Base-by-base conservation (phyloP, 2,329 filamentous ascomycete genomes). In the Venturiaceae sp. region DNA sequence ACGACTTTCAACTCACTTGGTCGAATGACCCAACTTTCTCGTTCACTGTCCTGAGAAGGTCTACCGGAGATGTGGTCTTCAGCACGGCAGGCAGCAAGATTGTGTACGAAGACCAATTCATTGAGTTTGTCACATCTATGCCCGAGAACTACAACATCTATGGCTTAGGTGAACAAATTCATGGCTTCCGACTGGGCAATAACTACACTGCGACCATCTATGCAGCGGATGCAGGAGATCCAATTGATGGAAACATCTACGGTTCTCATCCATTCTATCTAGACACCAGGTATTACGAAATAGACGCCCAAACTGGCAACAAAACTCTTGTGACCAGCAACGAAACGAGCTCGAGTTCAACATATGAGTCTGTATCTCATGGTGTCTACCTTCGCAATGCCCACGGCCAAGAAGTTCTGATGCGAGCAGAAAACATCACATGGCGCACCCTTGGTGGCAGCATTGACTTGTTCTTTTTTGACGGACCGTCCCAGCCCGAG, bases 381-480 rank as follows among this genome's bases (percentile, higher is more conserved):
- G 89, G 88, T 30, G 83, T 92, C 1, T 92, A 88, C 67, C 75
- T 88, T 19, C 81, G 90, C 36, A 94, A 92, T 67, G 80, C 85
- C 1, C 89, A 94, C 67, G 85, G 83, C 1, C 86, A 90, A 69
- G 89, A 94, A 63, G 74, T 90, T 7, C 71, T 90, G 2, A 75
- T 92, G 61, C 75, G 77, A 16, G 76, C 84, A 0, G 76, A 80
- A 1, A 83, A 82, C 61, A 77, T 92, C 60, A 90, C 86, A 0
- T 91, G 86, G 86, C 79, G 87, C 63, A 80, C 84, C 0, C 72
- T 95, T 0, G 90, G 90, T 57, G 90, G 90, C 23, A 85, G 79
- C 55, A 82, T 94, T 57, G 89, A 94, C 67, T 75, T 94, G 19
- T 92, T 89, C 69, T 89, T 94, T 72, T 88, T 87, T 66, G 80